Evolutionary conservation across 2,329 filamentous ascomycete genomes (phyloP).

Genomic region (Endoconidiophora laricicola): DNA sequence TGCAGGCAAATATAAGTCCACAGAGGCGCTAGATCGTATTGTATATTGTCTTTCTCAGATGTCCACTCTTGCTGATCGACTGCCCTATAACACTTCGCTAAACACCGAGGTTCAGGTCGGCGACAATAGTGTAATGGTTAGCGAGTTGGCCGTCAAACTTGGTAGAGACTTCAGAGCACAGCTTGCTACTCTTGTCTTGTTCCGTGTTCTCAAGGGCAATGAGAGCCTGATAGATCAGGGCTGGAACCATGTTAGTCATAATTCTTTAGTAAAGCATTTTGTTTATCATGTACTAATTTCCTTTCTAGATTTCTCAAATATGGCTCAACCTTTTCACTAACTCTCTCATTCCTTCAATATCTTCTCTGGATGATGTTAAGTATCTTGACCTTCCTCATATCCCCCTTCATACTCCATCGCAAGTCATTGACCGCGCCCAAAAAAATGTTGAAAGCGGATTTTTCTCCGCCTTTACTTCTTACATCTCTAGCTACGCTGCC

Average conservation of each 20-base stretch:
- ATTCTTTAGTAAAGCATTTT: constrained; percentile 2
- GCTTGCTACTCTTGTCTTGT: constrained; percentile 84
- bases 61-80: constrained; percentile 65
- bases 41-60: constrained; percentile 81
- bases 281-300: constrained; percentile 21
- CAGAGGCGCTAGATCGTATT: constrained; percentile 81
- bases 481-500: constrained; percentile 96
- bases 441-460: constrained; percentile 67
- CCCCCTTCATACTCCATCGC: constrained; percentile 76
- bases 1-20: constrained; percentile 66
- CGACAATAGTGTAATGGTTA: constrained; percentile 93
- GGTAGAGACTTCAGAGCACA: constrained; percentile 88
- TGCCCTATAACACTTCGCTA: constrained; percentile 63
- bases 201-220: constrained; percentile 75
- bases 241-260: constrained; percentile 54
- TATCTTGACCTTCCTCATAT: constrained; percentile 47
- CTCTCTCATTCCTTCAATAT: constrained; percentile 73
- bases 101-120: constrained; percentile 93
- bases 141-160: constrained; percentile 89
- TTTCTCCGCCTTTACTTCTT: constrained; percentile 87
- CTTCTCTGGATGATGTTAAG: constrained; percentile 30
- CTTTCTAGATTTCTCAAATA: constrained; percentile 60
- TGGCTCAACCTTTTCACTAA: constrained; percentile 95
- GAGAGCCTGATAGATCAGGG: constrained; percentile 60
- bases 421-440: constrained; percentile 76